Base-by-base conservation (phyloP, 805 yeast species). In the Candida khao-thaluensis region DNA sequence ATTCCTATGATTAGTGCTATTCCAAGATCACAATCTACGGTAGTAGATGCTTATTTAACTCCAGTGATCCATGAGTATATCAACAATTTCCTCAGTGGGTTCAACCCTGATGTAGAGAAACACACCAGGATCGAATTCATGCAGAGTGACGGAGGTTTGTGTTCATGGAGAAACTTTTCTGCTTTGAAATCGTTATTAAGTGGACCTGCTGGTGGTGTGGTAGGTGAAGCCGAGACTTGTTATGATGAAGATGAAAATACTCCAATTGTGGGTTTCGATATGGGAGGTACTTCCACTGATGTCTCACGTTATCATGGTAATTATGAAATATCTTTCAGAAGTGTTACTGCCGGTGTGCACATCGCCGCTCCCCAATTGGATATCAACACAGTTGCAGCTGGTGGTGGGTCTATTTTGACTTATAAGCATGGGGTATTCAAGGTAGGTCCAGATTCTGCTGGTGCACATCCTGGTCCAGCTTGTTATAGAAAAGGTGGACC, bases 211-310 rank as follows among this genome's bases (percentile, higher is more conserved):
- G 56, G 56, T 26, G 56, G 56, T n/a, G 52, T 50, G 10, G 54
- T 52, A 30, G 56, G 56, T 12, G 42, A 47, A 27, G 49, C 51
- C 11, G 40, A 40, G 25, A 52, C 56, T 20, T 49, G 45, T 35
- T 50, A 42, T 36, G 53, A 59, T 40, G 45, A 24, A 6, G 71
- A 78, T 44, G 74, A 74, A 40, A 61, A 64, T 9, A 71, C 74
- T 17, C 89, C 95, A 0, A 68, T 84, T 33, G 75, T 86, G 41
- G 95, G 93, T 0, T 84, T 86, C 49, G 95, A 86, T 59, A 85
- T 86, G 90, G 95, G 95, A 35, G 95, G 95, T 35, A 86, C 95
- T 1, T 82, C 91, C 1, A 68, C 72, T 6, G 71, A 67, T 12
- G 70, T 67, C 3, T 64, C 66, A 21, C 64, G 67, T 37, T 71